phyloP scores from a whole-genome alignment of 139 green algal genomes.

The Picochlorum sp. region DNA sequence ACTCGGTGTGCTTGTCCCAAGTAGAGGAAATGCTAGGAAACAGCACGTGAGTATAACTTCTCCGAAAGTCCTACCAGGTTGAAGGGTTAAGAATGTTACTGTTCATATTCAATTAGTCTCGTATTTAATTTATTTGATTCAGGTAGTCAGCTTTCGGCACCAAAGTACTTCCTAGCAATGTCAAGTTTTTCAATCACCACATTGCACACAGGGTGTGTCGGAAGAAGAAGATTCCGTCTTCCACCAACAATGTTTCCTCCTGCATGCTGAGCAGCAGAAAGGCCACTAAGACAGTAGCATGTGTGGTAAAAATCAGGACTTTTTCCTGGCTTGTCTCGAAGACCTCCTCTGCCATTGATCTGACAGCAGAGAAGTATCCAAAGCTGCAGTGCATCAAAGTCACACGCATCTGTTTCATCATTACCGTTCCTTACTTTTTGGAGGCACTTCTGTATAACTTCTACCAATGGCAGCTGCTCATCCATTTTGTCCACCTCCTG shows the following conservation, averaged over 20 bases:
- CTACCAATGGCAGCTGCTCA: not conserved
- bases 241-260: conserved; percentile 40
- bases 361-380: conserved; percentile 78
- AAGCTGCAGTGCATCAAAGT: conserved; percentile 63
- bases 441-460: not conserved
- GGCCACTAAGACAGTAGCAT: conserved; percentile 93
- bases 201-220: conserved; percentile 59
- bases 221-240: conserved; percentile 41
- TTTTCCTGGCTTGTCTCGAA: conserved; percentile 95
- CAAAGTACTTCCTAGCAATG: not conserved
- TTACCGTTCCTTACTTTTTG: not conserved
- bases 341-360: conserved; percentile 45
- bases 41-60: too few species aligned
- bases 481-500: not conserved
- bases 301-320: conserved; percentile 95
- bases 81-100: too few species aligned
- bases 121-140: too few species aligned
- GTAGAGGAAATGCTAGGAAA: not conserved
- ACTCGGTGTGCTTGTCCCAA: conserved; percentile 25
- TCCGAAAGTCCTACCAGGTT: too few species aligned
- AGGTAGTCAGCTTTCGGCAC: too few species aligned
- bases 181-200: conserved; percentile 33
- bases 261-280: conserved; percentile 72
- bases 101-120: too few species aligned
- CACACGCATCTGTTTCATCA: conserved; percentile 33